Evolutionary conservation across 1,139 yeast genomes (phyloP), one percentile per base, ranked within the genome.

Genomic region (Wickerhamomyces sp.): DNA sequence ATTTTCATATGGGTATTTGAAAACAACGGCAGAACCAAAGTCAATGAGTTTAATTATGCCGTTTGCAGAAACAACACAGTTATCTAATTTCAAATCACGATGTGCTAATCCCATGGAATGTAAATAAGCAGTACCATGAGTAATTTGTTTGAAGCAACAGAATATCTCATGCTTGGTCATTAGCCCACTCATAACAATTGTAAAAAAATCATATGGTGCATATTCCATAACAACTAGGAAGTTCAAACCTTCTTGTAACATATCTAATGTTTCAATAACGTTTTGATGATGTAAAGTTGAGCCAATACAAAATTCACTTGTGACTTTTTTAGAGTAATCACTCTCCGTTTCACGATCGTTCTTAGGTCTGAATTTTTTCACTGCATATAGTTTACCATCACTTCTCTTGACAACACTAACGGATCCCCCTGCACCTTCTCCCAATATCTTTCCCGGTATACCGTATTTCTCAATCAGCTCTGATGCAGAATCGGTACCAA

Each of bases 361-460:
- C 55, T 72, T 74, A 14, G 76, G 59, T 51, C 87, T 65, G 52
- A 83, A 82, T 55, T 80, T 78, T 59, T 84, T 84, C 34, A 84
- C 79, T 0, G 94, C 94, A 58, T 67, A 81, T 4, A 79, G 56
- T 46, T 69, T 66, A 2, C 76, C 72, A 49, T 76, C 76, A 1
- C 66, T 55, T 32, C 75, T 64, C 19, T 71, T 67, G 5, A 80
- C 76, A 36, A 81, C 68, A 41, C 76, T 72, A 14, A 84, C 94
- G 3, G 85, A 76, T 0, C 94, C 92, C 31, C 86, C 81, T 7
- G 92, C 90, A 20, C 94, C 94, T 39, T 83, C 73, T 6, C 94
- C 94, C 16, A 78, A 62, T 21, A 76, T 57, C 47, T 68, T 72
- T 1, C 84, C 86, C 0, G 75, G 72, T 6, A 74, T 63, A n/a